Evolutionary conservation across 108 stramenopile genomes (phyloP), one percentile per base, ranked within the genome.

Genomic region (Hondaea fermentalgiana): DNA sequence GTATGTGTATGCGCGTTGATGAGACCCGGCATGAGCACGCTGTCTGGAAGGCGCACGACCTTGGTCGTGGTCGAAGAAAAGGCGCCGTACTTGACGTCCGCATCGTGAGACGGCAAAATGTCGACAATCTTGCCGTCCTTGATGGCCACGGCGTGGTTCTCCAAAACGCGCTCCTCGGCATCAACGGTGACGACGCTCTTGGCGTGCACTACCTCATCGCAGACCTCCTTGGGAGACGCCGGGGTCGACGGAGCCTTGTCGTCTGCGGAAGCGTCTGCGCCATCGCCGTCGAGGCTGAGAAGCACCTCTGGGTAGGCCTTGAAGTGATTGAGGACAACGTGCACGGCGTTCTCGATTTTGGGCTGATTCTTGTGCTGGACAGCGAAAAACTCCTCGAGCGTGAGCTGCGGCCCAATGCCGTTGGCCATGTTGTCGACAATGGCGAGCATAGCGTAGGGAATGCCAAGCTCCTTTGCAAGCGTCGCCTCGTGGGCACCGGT

Each of bases 1-100:
- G 88, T 51, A 87, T 89, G 89, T 43, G 89, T 89, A 53, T 89
- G 89, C 8, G 87, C 87, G 76, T 89, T 89, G 76, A 89, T n/a
- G 2, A 89, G 21, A n/a, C 89, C 89, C 12, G 89, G 89, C 72
- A 89, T 89, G 43, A 89, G 47, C 43, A 23, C 89, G 51, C 51
- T 44, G 89, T 87, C 45, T 12, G 58, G 58, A 4, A 12, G 17
- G 42, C 76, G 89, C 5, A 51, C 16, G 4, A 69, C 64, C 45
- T 59, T 25, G 5, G 44, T 16, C 10, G 45, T 23, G 51, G 19
- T 45, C 28, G 76, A 21, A 17, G 76, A 83, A 53, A 83, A 83
- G 59, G 76, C 57, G 12, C 23, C 58, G 89, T 57, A 89, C 45
- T 35, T 87, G 58, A n/a, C 25, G n/a, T 28, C 17, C 0, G 83